These are phyloP conservation scores for Colletotrichum higginsianum DNA, from an alignment of 2,329 filamentous ascomycete genomes.

Conservation along the genomic window DNA sequence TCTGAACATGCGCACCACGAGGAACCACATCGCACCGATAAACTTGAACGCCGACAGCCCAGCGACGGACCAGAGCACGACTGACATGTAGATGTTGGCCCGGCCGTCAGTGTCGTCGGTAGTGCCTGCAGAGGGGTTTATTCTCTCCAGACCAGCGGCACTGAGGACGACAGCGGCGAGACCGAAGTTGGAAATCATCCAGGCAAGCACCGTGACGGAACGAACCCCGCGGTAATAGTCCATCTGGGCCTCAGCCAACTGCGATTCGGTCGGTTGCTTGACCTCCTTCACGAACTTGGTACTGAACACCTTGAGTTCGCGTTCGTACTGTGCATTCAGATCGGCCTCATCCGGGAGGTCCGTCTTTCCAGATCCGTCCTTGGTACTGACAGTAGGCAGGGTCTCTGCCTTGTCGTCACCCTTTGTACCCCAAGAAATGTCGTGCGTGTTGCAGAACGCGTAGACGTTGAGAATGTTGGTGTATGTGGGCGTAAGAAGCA, in stretches of 20 bases:
- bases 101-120: constrained; percentile 65
- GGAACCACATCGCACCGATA: constrained; percentile 89
- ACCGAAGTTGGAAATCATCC: constrained; percentile 97
- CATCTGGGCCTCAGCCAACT: constrained; percentile 86
- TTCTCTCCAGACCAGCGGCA: constrained; percentile 83
- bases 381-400: constrained; percentile 88
- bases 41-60: constrained; percentile 89
- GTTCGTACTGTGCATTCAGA: constrained; percentile 94
- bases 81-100: constrained; percentile 86
- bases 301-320: constrained; percentile 82
- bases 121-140: constrained; percentile 63
- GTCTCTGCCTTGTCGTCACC: constrained; percentile 97
- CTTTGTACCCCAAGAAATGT: constrained; percentile 98
- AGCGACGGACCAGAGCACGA: constrained; percentile 92
- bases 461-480: constrained; percentile 99
- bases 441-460: constrained; percentile 98
- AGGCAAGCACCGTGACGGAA: constrained; percentile 90
- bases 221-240: constrained; percentile 99
- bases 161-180: constrained; percentile 89
- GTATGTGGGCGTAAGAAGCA: constrained; percentile 94
- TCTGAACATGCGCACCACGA: constrained; percentile 89
- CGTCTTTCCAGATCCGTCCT: constrained; percentile 91
- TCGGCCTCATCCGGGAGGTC: constrained; percentile 96
- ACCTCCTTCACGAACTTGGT: constrained; percentile 82
- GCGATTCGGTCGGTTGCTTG: constrained; percentile 67